phyloP scores from a whole-genome alignment of 345 rosid species.

The Hirschfeldia incana region DNA sequence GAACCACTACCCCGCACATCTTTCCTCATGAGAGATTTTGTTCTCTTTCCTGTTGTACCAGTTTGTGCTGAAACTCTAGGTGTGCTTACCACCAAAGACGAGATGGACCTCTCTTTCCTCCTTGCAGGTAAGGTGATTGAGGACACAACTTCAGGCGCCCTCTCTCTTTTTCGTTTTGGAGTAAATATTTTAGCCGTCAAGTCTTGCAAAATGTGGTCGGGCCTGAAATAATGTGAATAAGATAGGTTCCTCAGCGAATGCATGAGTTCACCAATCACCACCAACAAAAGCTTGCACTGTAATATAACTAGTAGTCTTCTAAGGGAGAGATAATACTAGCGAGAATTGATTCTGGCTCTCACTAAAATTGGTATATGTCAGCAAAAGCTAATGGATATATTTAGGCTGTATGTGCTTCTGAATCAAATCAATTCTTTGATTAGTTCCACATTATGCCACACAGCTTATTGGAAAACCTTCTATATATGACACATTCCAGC shows the following conservation, averaged over 20 bases:
- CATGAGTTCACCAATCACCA: not conserved
- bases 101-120: conserved; percentile 96
- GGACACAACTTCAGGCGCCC: conserved; percentile 60
- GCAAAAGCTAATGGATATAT: not conserved
- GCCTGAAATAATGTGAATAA: conserved; percentile 46
- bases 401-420: not conserved
- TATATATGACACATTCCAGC: conserved; percentile 5
- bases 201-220: conserved; percentile 89
- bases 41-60: conserved; percentile 75
- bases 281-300: conserved; percentile 15
- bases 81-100: conserved; percentile 82
- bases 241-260: conserved; percentile 18
- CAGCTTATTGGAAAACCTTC: not conserved
- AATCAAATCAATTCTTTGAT: not conserved
- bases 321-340: not conserved
- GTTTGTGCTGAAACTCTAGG: conserved; percentile 71
- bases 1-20: conserved; percentile 53
- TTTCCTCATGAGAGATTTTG: conserved; percentile 64
- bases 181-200: conserved; percentile 86
- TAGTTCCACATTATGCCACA: conserved; percentile 11
- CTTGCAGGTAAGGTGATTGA: conserved; percentile 57
- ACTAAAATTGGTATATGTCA: not conserved
- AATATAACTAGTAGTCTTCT: not conserved
- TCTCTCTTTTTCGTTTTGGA: conserved; percentile 62
- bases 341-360: conserved; percentile 4